Evolutionary conservation across 2,329 filamentous ascomycete species (phyloP).

Genomic region (Epichloe sp.): DNA sequence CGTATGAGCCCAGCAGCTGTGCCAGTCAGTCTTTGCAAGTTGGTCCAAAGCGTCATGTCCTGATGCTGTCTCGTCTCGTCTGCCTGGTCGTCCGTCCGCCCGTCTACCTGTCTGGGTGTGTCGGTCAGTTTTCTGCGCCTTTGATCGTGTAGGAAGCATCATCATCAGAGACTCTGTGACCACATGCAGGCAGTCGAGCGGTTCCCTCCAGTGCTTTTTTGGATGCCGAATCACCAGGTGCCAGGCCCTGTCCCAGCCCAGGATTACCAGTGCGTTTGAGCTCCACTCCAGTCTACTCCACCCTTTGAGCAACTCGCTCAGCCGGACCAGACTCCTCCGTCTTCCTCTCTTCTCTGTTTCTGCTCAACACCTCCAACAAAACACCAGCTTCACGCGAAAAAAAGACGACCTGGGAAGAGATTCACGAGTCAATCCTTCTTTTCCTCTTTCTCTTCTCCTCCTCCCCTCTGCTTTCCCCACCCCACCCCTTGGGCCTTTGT

Average conservation of each 20-base stretch:
- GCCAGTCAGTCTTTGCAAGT: neutral
- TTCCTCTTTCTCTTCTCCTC: slow-evolving; percentile 7
- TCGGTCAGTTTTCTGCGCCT: neutral
- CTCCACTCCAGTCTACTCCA: slow-evolving; percentile 3
- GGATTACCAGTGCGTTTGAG: neutral
- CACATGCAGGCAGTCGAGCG: too few relatives aligned
- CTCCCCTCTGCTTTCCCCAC: slow-evolving; percentile 4
- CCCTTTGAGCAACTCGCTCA: slow-evolving; percentile 5
- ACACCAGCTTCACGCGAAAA: neutral
- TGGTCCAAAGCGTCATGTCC: neutral
- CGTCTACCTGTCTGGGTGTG: neutral
- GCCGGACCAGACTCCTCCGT: slow-evolving; percentile 3
- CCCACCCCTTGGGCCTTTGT: slow-evolving; percentile 1
- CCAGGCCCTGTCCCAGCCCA: neutral
- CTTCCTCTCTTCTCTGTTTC: slow-evolving; percentile 10
- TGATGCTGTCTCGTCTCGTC: neutral
- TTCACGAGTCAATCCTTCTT: slow-evolving; percentile 8
- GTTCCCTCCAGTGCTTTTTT: neutral
- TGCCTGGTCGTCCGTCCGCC: too few relatives aligned
- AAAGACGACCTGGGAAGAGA: slow-evolving; percentile 7
- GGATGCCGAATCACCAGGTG: neutral
- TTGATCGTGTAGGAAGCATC: too few relatives aligned
- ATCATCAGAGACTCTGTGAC: too few relatives aligned
- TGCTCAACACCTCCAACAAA: slow-evolving; percentile 2
- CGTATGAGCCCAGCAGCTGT: neutral